These are phyloP conservation scores for Calonectria pteridis DNA, from an alignment of 2,329 filamentous ascomycete species.

Conservation along the genomic window DNA sequence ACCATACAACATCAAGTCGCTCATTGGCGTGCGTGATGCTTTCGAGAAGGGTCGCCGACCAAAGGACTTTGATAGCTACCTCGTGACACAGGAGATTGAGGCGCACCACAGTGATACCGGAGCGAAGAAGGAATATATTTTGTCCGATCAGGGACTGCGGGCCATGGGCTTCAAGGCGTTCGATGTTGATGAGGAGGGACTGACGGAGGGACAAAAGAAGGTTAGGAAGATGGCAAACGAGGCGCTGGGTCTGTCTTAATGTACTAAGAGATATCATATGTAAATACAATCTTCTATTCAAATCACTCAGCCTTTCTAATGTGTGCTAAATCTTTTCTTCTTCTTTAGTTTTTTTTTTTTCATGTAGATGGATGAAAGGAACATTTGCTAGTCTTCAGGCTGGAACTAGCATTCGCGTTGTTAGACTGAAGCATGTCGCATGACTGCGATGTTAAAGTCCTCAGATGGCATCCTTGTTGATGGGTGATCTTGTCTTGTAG, in stretches of 20 bases:
- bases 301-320: too few species aligned
- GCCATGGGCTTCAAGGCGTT: not conserved
- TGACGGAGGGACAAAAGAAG: not conserved
- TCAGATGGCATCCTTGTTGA: too few species aligned
- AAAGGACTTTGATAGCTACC: constrained; percentile 2
- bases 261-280: not conserved
- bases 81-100: not conserved
- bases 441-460: too few species aligned
- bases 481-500: too few species aligned
- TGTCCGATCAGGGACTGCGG: not conserved
- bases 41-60: not conserved
- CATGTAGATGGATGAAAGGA: too few species aligned
- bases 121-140: not conserved
- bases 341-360: too few species aligned
- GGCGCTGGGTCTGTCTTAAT: not conserved
- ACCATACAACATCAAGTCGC: constrained; percentile 4
- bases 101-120: not conserved
- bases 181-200: not conserved
- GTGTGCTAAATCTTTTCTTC: too few species aligned
- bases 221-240: not conserved
- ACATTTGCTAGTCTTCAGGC: too few species aligned
- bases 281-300: too few species aligned
- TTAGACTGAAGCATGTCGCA: too few species aligned
- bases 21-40: not conserved
- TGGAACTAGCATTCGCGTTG: too few species aligned